Evolutionary conservation across 805 yeast genomes (phyloP).

Genomic region (Suhomyces pyralidae): DNA sequence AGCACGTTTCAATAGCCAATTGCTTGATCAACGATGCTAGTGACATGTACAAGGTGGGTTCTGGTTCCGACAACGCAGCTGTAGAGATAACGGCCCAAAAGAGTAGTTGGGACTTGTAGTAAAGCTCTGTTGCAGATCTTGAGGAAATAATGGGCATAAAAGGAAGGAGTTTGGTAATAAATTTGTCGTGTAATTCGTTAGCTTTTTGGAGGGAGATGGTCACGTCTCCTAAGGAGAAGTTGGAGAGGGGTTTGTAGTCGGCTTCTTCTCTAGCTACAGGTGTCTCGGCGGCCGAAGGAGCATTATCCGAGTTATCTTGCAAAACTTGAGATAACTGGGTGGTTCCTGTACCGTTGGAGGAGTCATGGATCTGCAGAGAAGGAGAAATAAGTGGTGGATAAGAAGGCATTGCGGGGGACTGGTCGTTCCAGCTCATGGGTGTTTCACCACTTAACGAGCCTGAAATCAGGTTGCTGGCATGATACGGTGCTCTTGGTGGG

Average conservation of each 20-base stretch:
- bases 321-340: slow-evolving; percentile 17
- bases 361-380: slow-evolving; percentile 13
- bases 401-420: not conserved
- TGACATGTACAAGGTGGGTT: slow-evolving; percentile 74
- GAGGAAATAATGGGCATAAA: slow-evolving; percentile 77
- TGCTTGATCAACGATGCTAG: slow-evolving; percentile 78
- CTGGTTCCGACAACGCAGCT: slow-evolving; percentile 83
- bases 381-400: slow-evolving; percentile 6
- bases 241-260: slow-evolving; percentile 40
- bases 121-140: slow-evolving; percentile 67
- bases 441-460: not conserved
- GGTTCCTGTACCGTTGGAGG: slow-evolving; percentile 12
- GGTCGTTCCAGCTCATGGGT: slow-evolving; percentile 4
- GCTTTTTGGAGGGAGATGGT: slow-evolving; percentile 65
- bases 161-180: slow-evolving; percentile 66
- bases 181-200: slow-evolving; percentile 64
- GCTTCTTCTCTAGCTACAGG: slow-evolving; percentile 4
- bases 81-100: slow-evolving; percentile 91
- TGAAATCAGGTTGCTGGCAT: not conserved
- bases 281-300: slow-evolving; percentile 19
- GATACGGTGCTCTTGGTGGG: slow-evolving; percentile 2
- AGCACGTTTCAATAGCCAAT: slow-evolving; percentile 85
- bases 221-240: slow-evolving; percentile 76
- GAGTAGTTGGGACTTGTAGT: slow-evolving; percentile 75
- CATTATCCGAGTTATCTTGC: slow-evolving; percentile 28